Base-by-base conservation (phyloP, 108 stramenopile genomes). In the Nitzschia palea region DNA sequence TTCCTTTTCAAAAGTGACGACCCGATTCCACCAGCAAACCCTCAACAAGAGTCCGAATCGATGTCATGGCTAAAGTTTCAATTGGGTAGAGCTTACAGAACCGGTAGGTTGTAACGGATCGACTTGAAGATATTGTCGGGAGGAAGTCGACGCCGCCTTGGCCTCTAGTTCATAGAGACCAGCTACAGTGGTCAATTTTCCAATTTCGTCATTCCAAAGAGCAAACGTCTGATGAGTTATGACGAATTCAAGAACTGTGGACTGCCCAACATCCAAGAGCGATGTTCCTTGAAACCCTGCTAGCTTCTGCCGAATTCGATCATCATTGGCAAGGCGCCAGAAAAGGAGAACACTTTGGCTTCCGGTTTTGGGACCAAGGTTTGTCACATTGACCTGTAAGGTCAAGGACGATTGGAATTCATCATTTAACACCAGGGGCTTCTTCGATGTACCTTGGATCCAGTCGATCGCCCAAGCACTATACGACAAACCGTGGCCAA, bases 401-500 rank as follows among this genome's bases (percentile, higher is more conserved):
- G 20, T 56, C 27, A 28, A 5, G 12, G 54, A 32, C 4, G 27
- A 29, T 9, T 29, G 29, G 17, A 5, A 10, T 29, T 10, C 4
- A 31, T 55, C 54, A 42, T 12, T 42, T 27, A 32, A 30, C 4
- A 55, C 18, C 18, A 48, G 47, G 18, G n/a, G n/a, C 15, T 48
- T 8, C 8, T 20, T 48, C 47, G 47, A 26, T 54, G 67, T 31
- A 36, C 12, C 10, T 33, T 12, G 15, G 6, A 30, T 35, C 71
- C 71, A 73, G 0, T 57, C 26, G 4, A 73, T 26, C 18, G 27
- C 27, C 73, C 73, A 74, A 4, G 37, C 2, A 29, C 65, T 67
- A 65, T 84, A 84, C n/a, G 73, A 74, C 5, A 85, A 54, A 2
- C 84, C 84, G 51, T 79, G 65, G 4, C 84, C 84, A 79, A 85